A percentile compares a stretch with the other conserved stretches of the same genome.
These are phyloP conservation scores for Hypoxylon sp. DNA, from an alignment of 2,329 filamentous ascomycete genomes.

Conservation along the genomic window DNA sequence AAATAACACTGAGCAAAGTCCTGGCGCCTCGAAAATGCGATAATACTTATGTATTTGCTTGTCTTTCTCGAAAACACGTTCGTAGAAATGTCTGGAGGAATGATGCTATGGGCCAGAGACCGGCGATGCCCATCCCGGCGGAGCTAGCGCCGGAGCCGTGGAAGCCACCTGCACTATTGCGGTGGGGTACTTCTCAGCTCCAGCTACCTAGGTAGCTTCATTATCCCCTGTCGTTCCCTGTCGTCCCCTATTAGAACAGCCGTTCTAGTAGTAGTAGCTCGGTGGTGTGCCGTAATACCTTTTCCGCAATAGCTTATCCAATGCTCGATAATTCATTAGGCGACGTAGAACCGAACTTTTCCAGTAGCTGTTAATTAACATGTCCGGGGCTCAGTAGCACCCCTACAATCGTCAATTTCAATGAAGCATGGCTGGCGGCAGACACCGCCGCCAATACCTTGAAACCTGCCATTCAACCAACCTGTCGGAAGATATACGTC, in stretches of 20 bases:
- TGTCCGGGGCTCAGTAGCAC: conserved; percentile 39
- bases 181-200: conserved; percentile 62
- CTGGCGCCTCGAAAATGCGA: conserved; percentile 35
- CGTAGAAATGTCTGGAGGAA: conserved; percentile 27
- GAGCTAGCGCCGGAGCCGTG: conserved; percentile 57
- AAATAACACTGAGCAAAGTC: conserved; percentile 33
- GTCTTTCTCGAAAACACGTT: conserved; percentile 18
- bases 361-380: conserved; percentile 43
- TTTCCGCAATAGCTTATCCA: conserved; percentile 58
- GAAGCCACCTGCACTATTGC: conserved; percentile 64
- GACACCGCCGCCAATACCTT: conserved; percentile 51
- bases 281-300: conserved; percentile 53
- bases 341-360: conserved; percentile 48
- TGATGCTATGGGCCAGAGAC: conserved; percentile 19
- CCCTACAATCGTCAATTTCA: conserved; percentile 31
- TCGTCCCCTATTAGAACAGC: conserved; percentile 63
- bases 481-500: conserved; percentile 23
- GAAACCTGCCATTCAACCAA: conserved; percentile 50
- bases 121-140: conserved; percentile 24
- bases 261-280: conserved; percentile 64
- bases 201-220: too few species aligned
- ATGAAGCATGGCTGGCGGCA: conserved; percentile 44
- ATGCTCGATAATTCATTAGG: conserved; percentile 52
- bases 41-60: conserved; percentile 28
- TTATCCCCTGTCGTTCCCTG: conserved; percentile 68